Evolutionary conservation across 2,329 filamentous ascomycete genomes (phyloP).

Genomic region (Apiospora malaysiana): DNA sequence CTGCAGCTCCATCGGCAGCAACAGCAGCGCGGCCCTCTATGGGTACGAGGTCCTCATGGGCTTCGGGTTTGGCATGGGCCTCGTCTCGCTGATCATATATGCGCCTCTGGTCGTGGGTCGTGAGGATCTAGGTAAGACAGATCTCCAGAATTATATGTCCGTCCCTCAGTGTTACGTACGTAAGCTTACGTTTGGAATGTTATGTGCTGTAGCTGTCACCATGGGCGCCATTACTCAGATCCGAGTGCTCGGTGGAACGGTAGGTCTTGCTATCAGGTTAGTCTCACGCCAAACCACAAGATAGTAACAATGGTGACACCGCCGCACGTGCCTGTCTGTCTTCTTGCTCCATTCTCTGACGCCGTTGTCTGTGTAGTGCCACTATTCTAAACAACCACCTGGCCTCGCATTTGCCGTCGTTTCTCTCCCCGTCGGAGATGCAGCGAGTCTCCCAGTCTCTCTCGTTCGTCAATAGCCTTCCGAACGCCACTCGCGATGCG

Average conservation of each 20-base stretch:
- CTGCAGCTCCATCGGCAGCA: slow-evolving; percentile 32
- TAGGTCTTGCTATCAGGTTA: slow-evolving; percentile 43
- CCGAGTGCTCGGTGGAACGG: slow-evolving; percentile 44
- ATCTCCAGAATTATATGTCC: not conserved
- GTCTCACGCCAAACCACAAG: slow-evolving; percentile 23
- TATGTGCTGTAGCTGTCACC: slow-evolving; percentile 35
- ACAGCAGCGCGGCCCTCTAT: slow-evolving; percentile 33
- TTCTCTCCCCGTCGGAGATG: slow-evolving; percentile 29
- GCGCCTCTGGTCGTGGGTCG: slow-evolving; percentile 38
- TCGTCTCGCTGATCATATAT: slow-evolving; percentile 40
- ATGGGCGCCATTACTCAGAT: slow-evolving; percentile 46
- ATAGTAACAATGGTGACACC: slow-evolving; percentile 14
- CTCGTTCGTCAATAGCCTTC: slow-evolving; percentile 29
- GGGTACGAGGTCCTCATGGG: slow-evolving; percentile 45
- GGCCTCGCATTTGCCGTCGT: slow-evolving; percentile 24
- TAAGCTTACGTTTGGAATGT: slow-evolving; percentile 4
- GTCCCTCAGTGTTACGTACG: not conserved
- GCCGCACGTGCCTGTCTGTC: not conserved
- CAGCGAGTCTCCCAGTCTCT: slow-evolving; percentile 31
- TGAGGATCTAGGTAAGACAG: slow-evolving; percentile 37
- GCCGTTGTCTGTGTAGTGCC: slow-evolving; percentile 22
- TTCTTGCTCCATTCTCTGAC: not conserved
- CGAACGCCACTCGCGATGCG: slow-evolving; percentile 28
- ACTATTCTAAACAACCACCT: slow-evolving; percentile 33
- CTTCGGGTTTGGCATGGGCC: slow-evolving; percentile 43